Conservation (phyloP, 352 stramenopile genomes). For the Salisapilia sapeloensis region DNA sequence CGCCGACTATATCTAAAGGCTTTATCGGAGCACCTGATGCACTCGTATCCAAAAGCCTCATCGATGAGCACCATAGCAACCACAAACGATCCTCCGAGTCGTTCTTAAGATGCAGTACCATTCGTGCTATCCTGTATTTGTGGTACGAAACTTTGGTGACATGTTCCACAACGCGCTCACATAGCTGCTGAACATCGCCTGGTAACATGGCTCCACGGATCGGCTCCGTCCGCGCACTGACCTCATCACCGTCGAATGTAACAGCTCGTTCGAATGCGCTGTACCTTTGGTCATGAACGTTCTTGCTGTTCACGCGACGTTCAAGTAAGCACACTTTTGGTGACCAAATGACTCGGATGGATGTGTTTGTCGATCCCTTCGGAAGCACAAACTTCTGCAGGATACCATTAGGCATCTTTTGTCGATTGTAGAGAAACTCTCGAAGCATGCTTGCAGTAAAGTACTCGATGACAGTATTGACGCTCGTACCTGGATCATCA, state of each 20-base stretch:
- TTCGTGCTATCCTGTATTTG: constrained; percentile 83
- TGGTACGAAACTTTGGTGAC: constrained; percentile 85
- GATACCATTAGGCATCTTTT: constrained; percentile 84
- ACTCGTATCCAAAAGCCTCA: constrained; percentile 47
- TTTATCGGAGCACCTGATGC: constrained; percentile 4
- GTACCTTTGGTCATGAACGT: constrained; percentile 83
- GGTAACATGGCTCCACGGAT: constrained; percentile 84
- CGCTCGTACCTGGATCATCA: not conserved
- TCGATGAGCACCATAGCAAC: constrained; percentile 89
- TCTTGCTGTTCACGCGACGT: constrained; percentile 79
- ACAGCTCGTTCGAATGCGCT: constrained; percentile 88
- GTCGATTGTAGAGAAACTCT: constrained; percentile 87
- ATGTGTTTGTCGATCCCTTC: constrained; percentile 81
- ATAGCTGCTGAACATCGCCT: constrained; percentile 82
- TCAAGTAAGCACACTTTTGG: constrained; percentile 92
- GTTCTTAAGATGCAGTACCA: constrained; percentile 93
- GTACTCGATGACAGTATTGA: constrained; percentile 82
- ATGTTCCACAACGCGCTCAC: constrained; percentile 85
- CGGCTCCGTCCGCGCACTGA: constrained; percentile 68
- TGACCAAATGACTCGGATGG: constrained; percentile 87
- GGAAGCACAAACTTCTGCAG: constrained; percentile 90
- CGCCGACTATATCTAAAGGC: constrained; percentile 43
- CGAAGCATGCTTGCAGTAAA: constrained; percentile 73
- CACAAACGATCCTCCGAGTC: constrained; percentile 87
- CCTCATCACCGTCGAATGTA: constrained; percentile 90